Conservation (phyloP, 108 stramenopile genomes). For the Fragilaria crotonensis region DNA sequence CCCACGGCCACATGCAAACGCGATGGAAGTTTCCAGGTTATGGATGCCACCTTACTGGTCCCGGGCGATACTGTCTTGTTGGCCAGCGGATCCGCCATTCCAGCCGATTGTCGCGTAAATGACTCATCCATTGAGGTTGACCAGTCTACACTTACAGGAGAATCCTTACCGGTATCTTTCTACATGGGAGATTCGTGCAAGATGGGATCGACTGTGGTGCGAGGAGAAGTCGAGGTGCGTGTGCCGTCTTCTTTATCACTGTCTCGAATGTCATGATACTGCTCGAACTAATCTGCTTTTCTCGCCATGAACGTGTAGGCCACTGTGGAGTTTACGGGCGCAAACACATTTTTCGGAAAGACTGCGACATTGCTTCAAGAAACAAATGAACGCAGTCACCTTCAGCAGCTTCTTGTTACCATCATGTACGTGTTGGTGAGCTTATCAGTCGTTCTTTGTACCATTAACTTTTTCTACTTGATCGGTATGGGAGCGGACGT, state of each 20-base stretch:
- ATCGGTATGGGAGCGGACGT: constrained; percentile 20
- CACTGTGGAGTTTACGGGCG: constrained; percentile 59
- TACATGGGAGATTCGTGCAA: constrained; percentile 44
- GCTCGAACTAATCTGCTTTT: not conserved
- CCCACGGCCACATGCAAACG: constrained; percentile 59
- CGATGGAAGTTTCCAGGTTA: constrained; percentile 33
- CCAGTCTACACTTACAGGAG: constrained; percentile 76
- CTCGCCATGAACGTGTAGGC: constrained; percentile 5
- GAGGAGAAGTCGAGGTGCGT: constrained; percentile 49
- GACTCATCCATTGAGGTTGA: constrained; percentile 52
- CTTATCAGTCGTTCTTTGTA: constrained; percentile 41
- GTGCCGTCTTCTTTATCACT: not conserved
- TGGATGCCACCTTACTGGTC: constrained; percentile 41
- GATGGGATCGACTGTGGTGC: constrained; percentile 67
- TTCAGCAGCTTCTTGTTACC: constrained; percentile 54
- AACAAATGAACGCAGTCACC: constrained; percentile 35
- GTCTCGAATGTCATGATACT: not conserved
- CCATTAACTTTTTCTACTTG: constrained; percentile 43
- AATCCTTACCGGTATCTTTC: constrained; percentile 78
- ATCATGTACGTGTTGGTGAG: constrained; percentile 55
- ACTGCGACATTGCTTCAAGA: constrained; percentile 50
- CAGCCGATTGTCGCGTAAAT: constrained; percentile 56
- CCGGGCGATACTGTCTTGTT: constrained; percentile 48
- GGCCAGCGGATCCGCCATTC: constrained; percentile 39
- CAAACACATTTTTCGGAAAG: constrained; percentile 72